A percentile compares a stretch with the other conserved stretches of the same genome.
These are phyloP conservation scores for Dendrobium catenatum DNA, from an alignment of 106 monocot species.

Conservation along the genomic window DNA sequence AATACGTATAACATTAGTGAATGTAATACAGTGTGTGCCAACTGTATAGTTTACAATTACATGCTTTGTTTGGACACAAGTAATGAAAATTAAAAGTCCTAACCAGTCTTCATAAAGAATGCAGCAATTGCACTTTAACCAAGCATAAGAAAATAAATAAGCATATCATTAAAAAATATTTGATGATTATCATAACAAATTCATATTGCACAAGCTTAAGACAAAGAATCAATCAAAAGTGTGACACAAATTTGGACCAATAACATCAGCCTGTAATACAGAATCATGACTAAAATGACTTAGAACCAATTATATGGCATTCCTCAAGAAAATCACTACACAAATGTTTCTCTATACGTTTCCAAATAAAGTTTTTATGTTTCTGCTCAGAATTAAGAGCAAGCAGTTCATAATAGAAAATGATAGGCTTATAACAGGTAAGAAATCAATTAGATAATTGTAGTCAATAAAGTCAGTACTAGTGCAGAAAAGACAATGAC, in stretches of 20 bases:
- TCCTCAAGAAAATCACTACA: neutral
- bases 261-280: neutral
- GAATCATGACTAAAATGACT: neutral
- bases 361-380: neutral
- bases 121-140: neutral
- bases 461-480: too few relatives aligned
- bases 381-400: neutral
- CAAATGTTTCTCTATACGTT: neutral
- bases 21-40: neutral
- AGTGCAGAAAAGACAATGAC: too few relatives aligned
- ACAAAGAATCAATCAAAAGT: neutral
- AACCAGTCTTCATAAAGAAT: neutral
- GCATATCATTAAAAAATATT: neutral
- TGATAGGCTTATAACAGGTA: too few relatives aligned
- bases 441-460: too few relatives aligned
- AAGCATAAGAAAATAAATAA: neutral
- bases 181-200: neutral
- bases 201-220: neutral
- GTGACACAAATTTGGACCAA: neutral
- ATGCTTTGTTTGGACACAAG: neutral
- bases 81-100: neutral
- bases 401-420: too few relatives aligned
- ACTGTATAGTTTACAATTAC: neutral
- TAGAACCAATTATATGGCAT: neutral
- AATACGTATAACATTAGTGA: neutral